phyloP scores from a whole-genome alignment of 2,329 filamentous ascomycete genomes.

The Arthroderma sp. region DNA sequence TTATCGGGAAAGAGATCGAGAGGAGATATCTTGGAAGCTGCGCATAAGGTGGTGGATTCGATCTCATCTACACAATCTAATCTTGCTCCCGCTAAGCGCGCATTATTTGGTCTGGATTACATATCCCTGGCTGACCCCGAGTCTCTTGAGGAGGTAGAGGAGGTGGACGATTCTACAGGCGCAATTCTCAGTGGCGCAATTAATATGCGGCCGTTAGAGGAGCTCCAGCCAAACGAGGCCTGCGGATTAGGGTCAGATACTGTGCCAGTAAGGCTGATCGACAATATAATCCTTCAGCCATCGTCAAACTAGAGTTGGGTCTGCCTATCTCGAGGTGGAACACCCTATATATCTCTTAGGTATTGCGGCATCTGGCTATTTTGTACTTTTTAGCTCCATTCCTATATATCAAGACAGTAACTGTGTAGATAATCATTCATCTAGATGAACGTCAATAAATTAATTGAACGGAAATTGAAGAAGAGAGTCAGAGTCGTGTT shows the following conservation, averaged over 20 bases:
- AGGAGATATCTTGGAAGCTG: constrained; percentile 57
- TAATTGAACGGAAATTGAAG: too few relatives aligned
- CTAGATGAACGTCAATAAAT: too few relatives aligned
- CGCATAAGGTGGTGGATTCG: constrained; percentile 45
- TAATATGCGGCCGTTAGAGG: constrained; percentile 73
- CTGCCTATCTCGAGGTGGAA: too few relatives aligned
- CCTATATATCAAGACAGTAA: too few relatives aligned
- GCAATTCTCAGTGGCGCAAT: constrained; percentile 82
- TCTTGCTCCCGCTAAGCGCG: constrained; percentile 47
- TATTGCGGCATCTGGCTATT: too few relatives aligned
- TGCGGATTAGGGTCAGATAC: constrained; percentile 55
- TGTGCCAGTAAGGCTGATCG: constrained; percentile 74
- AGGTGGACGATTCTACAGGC: constrained; percentile 55
- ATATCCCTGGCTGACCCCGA: constrained; percentile 79
- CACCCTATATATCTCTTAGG: too few relatives aligned
- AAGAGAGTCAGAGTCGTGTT: too few relatives aligned
- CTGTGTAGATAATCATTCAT: too few relatives aligned
- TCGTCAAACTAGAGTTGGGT: neutral
- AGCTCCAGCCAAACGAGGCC: constrained; percentile 56
- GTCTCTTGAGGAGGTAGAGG: constrained; percentile 63
- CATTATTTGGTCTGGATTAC: constrained; percentile 75
- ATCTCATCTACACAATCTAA: constrained; percentile 49
- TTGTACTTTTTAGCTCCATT: too few relatives aligned
- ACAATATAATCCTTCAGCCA: constrained; percentile 65
- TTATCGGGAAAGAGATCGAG: constrained; percentile 40